Percentiles rank a stretch among this genome's conserved stretches.
These are phyloP conservation scores for Apiospora pterosperma DNA, from an alignment of 2,329 filamentous ascomycete species.

Conservation along the genomic window DNA sequence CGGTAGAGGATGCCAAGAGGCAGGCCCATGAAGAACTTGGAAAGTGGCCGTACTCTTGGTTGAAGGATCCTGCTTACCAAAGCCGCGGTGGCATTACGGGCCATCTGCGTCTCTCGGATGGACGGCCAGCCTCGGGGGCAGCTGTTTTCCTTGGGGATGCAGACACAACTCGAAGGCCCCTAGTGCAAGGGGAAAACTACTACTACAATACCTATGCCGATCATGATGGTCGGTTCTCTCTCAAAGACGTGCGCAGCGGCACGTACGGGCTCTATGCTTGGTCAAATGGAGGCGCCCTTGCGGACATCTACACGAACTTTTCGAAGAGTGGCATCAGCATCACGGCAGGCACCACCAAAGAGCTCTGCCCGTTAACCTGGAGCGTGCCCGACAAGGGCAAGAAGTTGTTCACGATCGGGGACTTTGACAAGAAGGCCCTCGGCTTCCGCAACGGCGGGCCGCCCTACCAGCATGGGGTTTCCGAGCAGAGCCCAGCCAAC, in stretches of 20 bases:
- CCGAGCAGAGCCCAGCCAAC: constrained; percentile 40
- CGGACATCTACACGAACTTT: constrained; percentile 42
- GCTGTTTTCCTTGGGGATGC: constrained; percentile 48
- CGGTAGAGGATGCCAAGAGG: constrained; percentile 35
- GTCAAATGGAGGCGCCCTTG: constrained; percentile 41
- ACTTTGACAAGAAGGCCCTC: constrained; percentile 41
- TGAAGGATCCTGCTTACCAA: constrained; percentile 41
- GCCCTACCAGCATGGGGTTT: constrained; percentile 41
- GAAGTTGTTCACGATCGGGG: constrained; percentile 45
- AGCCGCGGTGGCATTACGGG: constrained; percentile 42
- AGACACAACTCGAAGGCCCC: constrained; percentile 36
- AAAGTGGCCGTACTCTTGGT: constrained; percentile 47
- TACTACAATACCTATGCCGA: constrained; percentile 48
- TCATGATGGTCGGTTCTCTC: constrained; percentile 36
- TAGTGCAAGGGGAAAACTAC: constrained; percentile 44
- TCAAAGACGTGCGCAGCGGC: constrained; percentile 39
- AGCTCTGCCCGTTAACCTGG: constrained; percentile 39
- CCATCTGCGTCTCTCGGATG: constrained; percentile 40
- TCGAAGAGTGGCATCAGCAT: constrained; percentile 36
- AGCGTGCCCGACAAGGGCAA: constrained; percentile 29
- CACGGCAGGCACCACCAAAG: constrained; percentile 25
- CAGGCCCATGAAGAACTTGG: constrained; percentile 35
- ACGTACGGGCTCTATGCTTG: constrained; percentile 47
- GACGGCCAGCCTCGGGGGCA: constrained; percentile 43
- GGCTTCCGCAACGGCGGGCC: constrained; percentile 41